Base-by-base conservation (phyloP, 2,329 filamentous ascomycete genomes). In the Aspergillus udagawae region DNA sequence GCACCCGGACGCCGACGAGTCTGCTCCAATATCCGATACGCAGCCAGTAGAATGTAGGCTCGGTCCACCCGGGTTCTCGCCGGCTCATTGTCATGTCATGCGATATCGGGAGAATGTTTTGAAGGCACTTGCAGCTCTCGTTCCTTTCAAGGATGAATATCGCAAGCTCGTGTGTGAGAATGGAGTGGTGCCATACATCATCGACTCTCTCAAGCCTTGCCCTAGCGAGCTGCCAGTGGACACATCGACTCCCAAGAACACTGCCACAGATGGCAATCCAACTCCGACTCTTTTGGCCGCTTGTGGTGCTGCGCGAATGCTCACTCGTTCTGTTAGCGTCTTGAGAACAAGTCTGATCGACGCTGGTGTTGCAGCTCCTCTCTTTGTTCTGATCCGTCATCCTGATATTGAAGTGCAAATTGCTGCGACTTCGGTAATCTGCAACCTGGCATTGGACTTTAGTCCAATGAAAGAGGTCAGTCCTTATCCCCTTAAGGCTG, bases 391-490 rank as follows among this genome's bases (percentile, higher is more conserved):
- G 49, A 80, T 97, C 62, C 85, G 82, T 56, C 89, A 94, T 72
- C 81, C 82, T 6, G 85, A 94, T 63, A 76, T 91, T 32, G 86
- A 93, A 53, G 87, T 97, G 4, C 89, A 92, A 69, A 87, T 94
- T 69, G 91, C 92, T 51, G 91, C 93, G 5, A 95, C 91, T 0
- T 87, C 89, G 38, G 87, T 89, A 6, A 84, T 95, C 42, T 91
- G 88, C 65, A 99, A 99, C 71, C 75, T 99, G 51, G 83, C 96
- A 5, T 80, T 92, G 49, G 91, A 96, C 61, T 90, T 95, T 65
- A 97, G 92, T 69, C 92, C 94, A 0, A 92, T 97, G 85, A 87
- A 91, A 73, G 86, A 91, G 71, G 91, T 93, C 73, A 79, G 87
- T 79, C 32, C 53, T 41, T 48, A n/a, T 35, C 20, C 9, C 54